Evolutionary conservation across 148 eudicot genomes (phyloP).

Genomic region (Camellia lanceoleosa): DNA sequence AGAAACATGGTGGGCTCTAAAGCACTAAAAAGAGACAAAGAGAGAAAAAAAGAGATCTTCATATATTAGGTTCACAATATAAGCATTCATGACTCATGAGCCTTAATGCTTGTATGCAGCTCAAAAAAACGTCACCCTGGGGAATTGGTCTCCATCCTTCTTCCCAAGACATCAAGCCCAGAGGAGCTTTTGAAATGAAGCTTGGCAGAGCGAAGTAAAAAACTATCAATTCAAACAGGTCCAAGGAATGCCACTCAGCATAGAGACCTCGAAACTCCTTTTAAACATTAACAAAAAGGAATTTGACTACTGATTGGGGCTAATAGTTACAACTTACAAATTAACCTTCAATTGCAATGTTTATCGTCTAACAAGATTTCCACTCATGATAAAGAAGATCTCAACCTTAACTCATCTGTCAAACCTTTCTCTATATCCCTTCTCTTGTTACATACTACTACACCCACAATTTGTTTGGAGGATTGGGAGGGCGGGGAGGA

Average conservation of each 20-base stretch:
- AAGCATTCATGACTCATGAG: neutral
- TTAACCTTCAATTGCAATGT: neutral
- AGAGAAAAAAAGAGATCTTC: neutral
- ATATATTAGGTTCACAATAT: neutral
- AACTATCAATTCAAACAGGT: neutral
- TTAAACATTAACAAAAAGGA: neutral
- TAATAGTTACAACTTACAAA: neutral
- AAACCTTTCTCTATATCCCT: neutral
- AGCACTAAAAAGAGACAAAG: neutral
- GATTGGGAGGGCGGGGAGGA: neutral
- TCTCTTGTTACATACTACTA: neutral
- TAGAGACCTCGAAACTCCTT: neutral
- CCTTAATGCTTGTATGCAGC: neutral
- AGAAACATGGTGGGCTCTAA: neutral
- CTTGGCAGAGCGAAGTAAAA: neutral
- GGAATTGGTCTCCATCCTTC: neutral
- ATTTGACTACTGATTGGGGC: too few relatives aligned
- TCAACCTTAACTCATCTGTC: neutral
- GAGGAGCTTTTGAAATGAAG: neutral
- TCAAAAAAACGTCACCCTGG: neutral
- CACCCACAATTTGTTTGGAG: neutral
- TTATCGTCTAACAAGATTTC: neutral
- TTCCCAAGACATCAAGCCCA: neutral
- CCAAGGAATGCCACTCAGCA: neutral
- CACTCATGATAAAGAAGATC: neutral